phyloP scores from a whole-genome alignment of 192 early-diverging fungal genomes.

The Powellomyces hirtus region DNA sequence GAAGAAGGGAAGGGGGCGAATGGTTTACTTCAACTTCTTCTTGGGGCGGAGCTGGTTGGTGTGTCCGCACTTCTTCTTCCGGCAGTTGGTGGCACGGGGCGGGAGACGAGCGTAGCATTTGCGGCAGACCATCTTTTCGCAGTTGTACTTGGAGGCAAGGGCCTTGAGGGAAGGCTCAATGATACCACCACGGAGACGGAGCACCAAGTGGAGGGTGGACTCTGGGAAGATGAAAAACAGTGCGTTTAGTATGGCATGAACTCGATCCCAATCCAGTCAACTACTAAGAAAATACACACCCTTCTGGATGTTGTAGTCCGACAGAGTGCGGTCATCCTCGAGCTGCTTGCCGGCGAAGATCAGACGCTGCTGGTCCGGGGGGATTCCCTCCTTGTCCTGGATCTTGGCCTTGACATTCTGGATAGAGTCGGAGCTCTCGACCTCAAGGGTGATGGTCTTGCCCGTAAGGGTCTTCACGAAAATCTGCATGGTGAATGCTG shows the following conservation, averaged over 20 bases:
- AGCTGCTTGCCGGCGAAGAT: conserved; percentile 99
- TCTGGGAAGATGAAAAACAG: conserved; percentile 31
- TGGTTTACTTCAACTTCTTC: conserved; percentile 39
- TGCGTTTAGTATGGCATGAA: not conserved
- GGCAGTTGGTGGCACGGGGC: conserved; percentile 99
- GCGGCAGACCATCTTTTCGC: conserved; percentile 99
- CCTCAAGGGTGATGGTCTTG: conserved; percentile 97
- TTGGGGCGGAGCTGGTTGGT: conserved; percentile 98
- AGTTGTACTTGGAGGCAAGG: conserved; percentile 99
- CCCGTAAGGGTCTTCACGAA: conserved; percentile 93
- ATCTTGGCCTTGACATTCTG: conserved; percentile 94
- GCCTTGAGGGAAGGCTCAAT: conserved; percentile 99
- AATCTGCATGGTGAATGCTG: conserved; percentile 60
- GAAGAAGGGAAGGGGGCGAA: not conserved
- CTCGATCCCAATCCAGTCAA: not conserved
- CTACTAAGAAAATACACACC: conserved; percentile 21
- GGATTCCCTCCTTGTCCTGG: conserved; percentile 98
- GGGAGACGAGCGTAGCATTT: conserved; percentile 99
- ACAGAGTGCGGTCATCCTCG: conserved; percentile 95
- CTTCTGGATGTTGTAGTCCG: conserved; percentile 99
- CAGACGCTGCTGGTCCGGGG: conserved; percentile 98
- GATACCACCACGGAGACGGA: conserved; percentile 95
- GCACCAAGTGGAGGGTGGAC: conserved; percentile 95
- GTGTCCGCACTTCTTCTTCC: conserved; percentile 99
- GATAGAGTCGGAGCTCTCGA: conserved; percentile 77